Evolutionary conservation across 805 yeast genomes (phyloP).

Genomic region (Tanozyma kutaoensis): DNA sequence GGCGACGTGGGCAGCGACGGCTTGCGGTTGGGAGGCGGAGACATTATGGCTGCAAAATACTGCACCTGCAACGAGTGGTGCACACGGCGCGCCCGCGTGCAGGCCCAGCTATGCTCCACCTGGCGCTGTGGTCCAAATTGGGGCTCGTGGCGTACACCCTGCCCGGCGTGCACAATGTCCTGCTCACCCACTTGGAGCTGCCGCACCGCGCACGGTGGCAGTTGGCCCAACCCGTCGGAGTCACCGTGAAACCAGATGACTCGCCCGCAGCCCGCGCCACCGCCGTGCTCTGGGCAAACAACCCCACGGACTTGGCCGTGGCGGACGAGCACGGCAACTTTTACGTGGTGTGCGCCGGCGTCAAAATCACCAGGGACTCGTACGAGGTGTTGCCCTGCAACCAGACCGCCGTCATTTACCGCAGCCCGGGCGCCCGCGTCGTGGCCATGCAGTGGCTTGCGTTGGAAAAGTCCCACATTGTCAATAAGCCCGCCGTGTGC

Average conservation of each 20-base stretch:
- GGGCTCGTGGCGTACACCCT: constrained; percentile 71
- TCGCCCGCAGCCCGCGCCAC: too few relatives aligned
- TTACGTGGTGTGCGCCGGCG: constrained; percentile 15
- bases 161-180: constrained; percentile 27
- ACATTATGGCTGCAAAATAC: too few relatives aligned
- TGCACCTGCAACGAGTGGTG: too few relatives aligned
- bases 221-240: constrained; percentile 49
- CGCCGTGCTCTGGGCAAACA: constrained; percentile 68
- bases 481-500: constrained; percentile 41
- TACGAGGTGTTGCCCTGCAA: too few relatives aligned
- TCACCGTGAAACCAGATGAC: constrained; percentile 16
- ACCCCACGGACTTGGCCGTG: constrained; percentile 72
- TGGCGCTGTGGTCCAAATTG: constrained; percentile 78
- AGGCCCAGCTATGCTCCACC: too few relatives aligned
- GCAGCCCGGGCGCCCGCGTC: too few relatives aligned
- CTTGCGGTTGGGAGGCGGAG: too few relatives aligned
- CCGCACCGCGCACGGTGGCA: constrained; percentile 72
- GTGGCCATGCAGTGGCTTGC: constrained; percentile 62
- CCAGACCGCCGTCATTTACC: too few relatives aligned
- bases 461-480: constrained; percentile 52
- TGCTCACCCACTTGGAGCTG: constrained; percentile 58
- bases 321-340: constrained; percentile 60
- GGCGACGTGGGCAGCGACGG: too few relatives aligned
- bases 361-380: constrained; percentile 18
- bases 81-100: too few relatives aligned